Evolutionary conservation across 495 filamentous ascomycete species (phyloP).

Genomic region (Elasticomyces elasticus): DNA sequence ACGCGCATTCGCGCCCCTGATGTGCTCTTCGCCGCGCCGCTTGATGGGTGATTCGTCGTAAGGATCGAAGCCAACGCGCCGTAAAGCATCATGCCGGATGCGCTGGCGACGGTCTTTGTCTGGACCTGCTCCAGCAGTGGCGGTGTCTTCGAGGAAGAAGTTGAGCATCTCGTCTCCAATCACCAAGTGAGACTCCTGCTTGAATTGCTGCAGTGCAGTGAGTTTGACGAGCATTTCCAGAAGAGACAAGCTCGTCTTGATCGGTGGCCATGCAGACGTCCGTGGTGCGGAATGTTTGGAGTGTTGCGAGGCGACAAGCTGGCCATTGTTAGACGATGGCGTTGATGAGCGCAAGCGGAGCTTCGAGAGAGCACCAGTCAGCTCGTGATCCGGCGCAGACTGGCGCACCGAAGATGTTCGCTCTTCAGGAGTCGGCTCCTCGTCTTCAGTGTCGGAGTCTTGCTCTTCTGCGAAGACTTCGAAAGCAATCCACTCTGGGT

Average conservation of each 20-base stretch:
- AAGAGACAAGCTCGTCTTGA: conserved; percentile 80
- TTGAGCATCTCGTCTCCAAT: conserved; percentile 91
- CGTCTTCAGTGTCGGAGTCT: conserved; percentile 43
- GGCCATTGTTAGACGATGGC: conserved; percentile 15
- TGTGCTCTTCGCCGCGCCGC: conserved; percentile 48
- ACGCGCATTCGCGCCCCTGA: conserved; percentile 1
- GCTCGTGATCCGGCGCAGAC: conserved; percentile 32
- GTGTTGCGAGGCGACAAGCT: conserved; percentile 34
- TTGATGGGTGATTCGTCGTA: conserved; percentile 66
- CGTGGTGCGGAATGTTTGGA: conserved; percentile 18
- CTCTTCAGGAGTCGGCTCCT: conserved; percentile 29
- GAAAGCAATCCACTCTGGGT: conserved; percentile 92
- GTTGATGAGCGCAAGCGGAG: conserved; percentile 32
- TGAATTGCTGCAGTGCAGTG: conserved; percentile 89
- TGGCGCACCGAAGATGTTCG: conserved; percentile 18
- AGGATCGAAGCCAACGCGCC: conserved; percentile 82
- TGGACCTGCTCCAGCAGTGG: conserved; percentile 60
- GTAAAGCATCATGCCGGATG: conserved; percentile 60
- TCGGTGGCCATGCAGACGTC: conserved; percentile 36
- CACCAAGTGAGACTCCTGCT: conserved; percentile 82
- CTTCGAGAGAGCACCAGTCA: conserved; percentile 27
- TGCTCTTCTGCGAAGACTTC: conserved; percentile 68
- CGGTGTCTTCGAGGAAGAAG: conserved; percentile 84
- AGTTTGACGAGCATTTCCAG: conserved; percentile 91
- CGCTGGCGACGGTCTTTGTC: conserved; percentile 60